These are phyloP conservation scores for Haplographium delicatum DNA, from an alignment of 495 filamentous ascomycete species.

Conservation along the genomic window DNA sequence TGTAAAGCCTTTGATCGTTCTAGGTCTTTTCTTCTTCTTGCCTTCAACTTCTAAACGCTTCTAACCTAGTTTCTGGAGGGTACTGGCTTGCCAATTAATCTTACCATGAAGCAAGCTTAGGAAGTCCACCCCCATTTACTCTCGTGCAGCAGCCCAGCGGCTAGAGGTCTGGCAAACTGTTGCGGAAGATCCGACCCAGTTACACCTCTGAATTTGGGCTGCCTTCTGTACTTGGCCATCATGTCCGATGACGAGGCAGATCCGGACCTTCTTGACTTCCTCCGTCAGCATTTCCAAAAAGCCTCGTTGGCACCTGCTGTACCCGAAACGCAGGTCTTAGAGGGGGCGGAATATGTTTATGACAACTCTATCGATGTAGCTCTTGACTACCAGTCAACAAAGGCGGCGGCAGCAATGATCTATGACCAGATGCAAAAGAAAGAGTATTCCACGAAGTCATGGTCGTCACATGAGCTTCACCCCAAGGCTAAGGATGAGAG, in stretches of 20 bases:
- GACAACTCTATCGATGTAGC: conserved; percentile 92
- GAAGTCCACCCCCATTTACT: no score
- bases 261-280: conserved; percentile 77
- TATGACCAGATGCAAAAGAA: conserved; percentile 77
- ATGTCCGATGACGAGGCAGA: conserved; percentile 93
- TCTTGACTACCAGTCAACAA: conserved; percentile 69
- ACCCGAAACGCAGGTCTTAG: conserved; percentile 76
- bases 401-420: conserved; percentile 73
- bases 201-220: no score
- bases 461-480: conserved; percentile 88
- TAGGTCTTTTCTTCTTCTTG: no score
- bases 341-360: conserved; percentile 79
- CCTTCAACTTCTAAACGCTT: no score
- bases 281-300: conserved; percentile 71
- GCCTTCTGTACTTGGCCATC: conserved; percentile 12
- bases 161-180: no score
- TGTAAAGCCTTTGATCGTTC: no score
- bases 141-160: no score
- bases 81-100: no score
- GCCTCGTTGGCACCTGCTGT: conserved; percentile 40
- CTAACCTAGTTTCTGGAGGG: no score
- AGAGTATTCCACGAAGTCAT: conserved; percentile 73
- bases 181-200: no score
- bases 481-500: conserved; percentile 71
- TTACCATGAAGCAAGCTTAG: no score